Evolutionary conservation across 495 filamentous ascomycete species (phyloP), one percentile per base, ranked within the genome.

Genomic region (Talaromyces trachyspermus): DNA sequence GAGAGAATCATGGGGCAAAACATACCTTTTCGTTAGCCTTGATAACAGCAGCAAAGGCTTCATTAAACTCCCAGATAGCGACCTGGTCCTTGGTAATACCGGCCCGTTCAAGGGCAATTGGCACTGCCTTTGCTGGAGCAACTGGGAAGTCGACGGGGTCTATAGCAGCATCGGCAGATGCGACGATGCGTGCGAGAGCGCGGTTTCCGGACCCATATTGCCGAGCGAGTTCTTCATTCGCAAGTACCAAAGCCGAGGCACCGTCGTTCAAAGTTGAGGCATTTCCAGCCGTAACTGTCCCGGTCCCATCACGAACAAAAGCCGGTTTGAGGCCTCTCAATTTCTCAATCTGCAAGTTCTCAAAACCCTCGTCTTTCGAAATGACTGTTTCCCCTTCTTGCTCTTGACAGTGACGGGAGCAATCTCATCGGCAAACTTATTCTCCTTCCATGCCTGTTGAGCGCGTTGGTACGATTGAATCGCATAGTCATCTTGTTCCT

Each of bases 21-120:
- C 63, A 65, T 57, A 85, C 86, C 81, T 92, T 86, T 56, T 88
- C 85, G 54, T 95, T 96, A 7, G 91, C 91, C 63, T 90, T 89
- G 65, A 95, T 95, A 11, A 96, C 91, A 0, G 86, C 91, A 11
- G 91, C 91, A 62, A 98, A 98, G 0, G 92, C 92, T 62, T 98
- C 92, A 63, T 98, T 98, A 66, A 98, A 92, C 64, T 98, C 92
- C 90, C 91, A 96, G 2, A 95, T 68, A 2, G 89, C 81, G 17
- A 98, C 86, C 54, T 98, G 84, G 19, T 92, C 82, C 66, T 87
- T 84, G 39, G 78, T 84, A 51, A 98, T 88, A 6, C 91, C 89
- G 2, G 92, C 92, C 44, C 88, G 78, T 59, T 85, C 77, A 36
- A 98, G 69, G n/a, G 88, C 89, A 55, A 94, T 81, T 2, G 90